phyloP scores from a whole-genome alignment of 1,139 yeast genomes.

The Saccharomyces hybrid region DNA sequence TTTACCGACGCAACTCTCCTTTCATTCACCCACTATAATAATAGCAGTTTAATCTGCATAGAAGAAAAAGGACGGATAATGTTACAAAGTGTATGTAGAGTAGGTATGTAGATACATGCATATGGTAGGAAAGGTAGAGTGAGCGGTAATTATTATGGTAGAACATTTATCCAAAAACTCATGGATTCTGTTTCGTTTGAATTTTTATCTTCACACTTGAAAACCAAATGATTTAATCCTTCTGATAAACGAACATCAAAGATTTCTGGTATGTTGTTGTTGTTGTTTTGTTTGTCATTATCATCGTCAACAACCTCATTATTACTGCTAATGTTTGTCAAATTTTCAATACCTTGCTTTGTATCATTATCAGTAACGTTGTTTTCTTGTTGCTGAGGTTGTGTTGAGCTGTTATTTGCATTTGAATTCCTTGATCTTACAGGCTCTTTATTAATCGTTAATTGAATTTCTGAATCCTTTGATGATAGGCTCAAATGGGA shows the following conservation, averaged over 20 bases:
- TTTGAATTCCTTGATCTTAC: slow-evolving; percentile 13
- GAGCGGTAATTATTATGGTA: slow-evolving; percentile 16
- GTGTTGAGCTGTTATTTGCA: slow-evolving; percentile 8
- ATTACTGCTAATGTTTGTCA: not conserved
- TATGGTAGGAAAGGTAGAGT: not conserved
- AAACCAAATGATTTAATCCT: slow-evolving; percentile 26
- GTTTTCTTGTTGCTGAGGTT: slow-evolving; percentile 2
- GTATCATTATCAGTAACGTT: slow-evolving; percentile 2
- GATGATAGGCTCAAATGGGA: slow-evolving; percentile 13
- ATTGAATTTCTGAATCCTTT: slow-evolving; percentile 11
- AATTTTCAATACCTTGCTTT: not conserved
- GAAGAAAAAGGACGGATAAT: not conserved
- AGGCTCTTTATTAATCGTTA: slow-evolving; percentile 22
- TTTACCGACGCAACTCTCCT: not conserved
- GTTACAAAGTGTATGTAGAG: not conserved
- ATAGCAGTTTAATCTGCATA: not conserved
- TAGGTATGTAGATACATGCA: not conserved
- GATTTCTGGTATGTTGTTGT: slow-evolving; percentile 10
- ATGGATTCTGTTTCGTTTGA: slow-evolving; percentile 16
- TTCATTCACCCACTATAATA: not conserved
- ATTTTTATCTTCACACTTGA: slow-evolving; percentile 16
- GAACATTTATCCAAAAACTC: slow-evolving; percentile 29
- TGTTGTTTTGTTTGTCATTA: slow-evolving; percentile 5
- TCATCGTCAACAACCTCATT: slow-evolving; percentile 3
- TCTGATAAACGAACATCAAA: slow-evolving; percentile 27